Evolutionary conservation across 2,329 filamentous ascomycete species (phyloP), one percentile per base, ranked within the genome.

Genomic region (Arthrobotrys megalospora): DNA sequence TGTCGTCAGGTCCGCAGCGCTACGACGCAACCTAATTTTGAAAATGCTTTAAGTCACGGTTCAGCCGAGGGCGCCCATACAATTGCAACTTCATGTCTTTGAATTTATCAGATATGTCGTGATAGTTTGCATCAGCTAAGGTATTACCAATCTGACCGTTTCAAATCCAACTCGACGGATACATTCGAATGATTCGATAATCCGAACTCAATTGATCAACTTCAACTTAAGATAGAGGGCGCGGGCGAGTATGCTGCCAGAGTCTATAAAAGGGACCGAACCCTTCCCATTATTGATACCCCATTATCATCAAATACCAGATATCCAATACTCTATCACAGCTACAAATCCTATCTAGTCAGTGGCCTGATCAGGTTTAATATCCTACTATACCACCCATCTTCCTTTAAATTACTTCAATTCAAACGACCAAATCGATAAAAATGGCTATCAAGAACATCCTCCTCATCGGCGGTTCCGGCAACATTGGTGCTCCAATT

Each of bases 401-500:
- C 43, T 38, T 34, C 41, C 48, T n/a, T 28, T 28, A 28, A 28
- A 28, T 5, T 28, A 28, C 16, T 21, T 7, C 16, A 41, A 21
- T 6, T 63, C 10, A 38, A 32, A 5, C 12, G 11, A 43, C 16
- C 21, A 53, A 53, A 21, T 38, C 24, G 28, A 38, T 63, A 16
- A 76, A 67, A 52, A 77, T 78, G 75, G 62, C 75, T 19, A 55
- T 58, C 52, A 41, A 72, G 32, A 78, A 72, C 47, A 62, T 78
- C n/a, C 75, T 78, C 53, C 19, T 78, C 45, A 72, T 78, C n/a
- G 75, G 75, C 36, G 75, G 41, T 45, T 62, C 75, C 48, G 75
- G 75, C 34, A 72, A 72, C 19, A 6, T 78, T 50, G 75, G 75
- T 12, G 48, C 34, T 8, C 75, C 67, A 12, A 63, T 78, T 36